A percentile compares a stretch with the other conserved stretches of the same genome.
Evolutionary conservation across 768 basidiomycete genomes (phyloP).

Genomic region (Calocybe indica): DNA sequence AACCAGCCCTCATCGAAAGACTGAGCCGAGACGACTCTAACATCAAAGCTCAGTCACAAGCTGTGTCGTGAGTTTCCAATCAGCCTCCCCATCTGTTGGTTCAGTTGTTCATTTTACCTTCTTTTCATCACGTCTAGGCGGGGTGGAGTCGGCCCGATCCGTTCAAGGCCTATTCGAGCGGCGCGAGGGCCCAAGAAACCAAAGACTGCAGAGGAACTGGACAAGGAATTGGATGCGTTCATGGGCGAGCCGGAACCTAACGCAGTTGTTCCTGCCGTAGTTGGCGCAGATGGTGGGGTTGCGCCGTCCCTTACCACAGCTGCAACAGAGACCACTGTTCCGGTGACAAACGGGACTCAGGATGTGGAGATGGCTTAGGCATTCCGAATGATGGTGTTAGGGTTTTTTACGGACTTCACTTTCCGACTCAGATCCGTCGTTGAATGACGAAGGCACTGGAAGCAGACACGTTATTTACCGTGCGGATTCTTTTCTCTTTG

Average conservation of each 20-base stretch:
- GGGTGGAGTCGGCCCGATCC: conserved; percentile 40
- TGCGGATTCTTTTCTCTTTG: too few species aligned
- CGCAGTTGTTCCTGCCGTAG: conserved; percentile 10
- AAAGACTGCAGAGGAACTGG: conserved; percentile 78
- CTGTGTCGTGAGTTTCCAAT: conserved; percentile 29
- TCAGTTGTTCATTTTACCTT: neutral
- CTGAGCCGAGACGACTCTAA: conserved; percentile 42
- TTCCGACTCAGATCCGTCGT: neutral
- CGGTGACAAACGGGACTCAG: conserved; percentile 9
- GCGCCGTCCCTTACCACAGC: too few species aligned
- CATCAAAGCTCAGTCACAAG: conserved; percentile 19
- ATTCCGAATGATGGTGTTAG: conserved; percentile 42
- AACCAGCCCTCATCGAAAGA: conserved; percentile 64
- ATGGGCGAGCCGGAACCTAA: conserved; percentile 54
- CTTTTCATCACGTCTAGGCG: conserved; percentile 16
- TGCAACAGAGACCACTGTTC: too few species aligned
- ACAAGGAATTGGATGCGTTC: conserved; percentile 83
- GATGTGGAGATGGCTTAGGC: conserved; percentile 52
- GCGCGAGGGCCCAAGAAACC: conserved; percentile 37
- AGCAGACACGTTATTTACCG: too few species aligned
- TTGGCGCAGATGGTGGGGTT: neutral
- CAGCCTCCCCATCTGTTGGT: neutral
- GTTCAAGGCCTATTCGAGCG: conserved; percentile 34
- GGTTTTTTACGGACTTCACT: neutral
- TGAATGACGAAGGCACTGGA: neutral